These are phyloP conservation scores for Schwanniomyces yamadae DNA, from an alignment of 805 yeast genomes.

Conservation along the genomic window DNA sequence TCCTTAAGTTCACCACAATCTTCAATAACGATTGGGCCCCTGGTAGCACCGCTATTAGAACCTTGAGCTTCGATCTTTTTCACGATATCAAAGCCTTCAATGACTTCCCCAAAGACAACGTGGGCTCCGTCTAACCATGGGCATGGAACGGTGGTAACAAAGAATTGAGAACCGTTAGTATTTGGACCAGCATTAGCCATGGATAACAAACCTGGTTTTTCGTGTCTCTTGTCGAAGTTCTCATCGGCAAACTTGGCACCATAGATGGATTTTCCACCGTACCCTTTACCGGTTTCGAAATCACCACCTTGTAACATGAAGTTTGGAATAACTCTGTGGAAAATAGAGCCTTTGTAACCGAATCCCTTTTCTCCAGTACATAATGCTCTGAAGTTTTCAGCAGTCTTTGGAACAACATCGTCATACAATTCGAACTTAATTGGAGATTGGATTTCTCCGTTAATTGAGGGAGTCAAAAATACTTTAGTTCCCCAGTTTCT, in stretches of 20 bases:
- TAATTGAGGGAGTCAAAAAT: slow-evolving; percentile 55
- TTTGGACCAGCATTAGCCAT: slow-evolving; percentile 99
- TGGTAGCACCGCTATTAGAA: slow-evolving; percentile 47
- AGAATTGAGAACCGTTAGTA: slow-evolving; percentile 97
- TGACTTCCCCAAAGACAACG: slow-evolving; percentile 90
- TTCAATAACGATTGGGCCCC: slow-evolving; percentile 49
- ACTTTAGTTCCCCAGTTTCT: slow-evolving; percentile 51
- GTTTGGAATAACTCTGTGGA: slow-evolving; percentile 49
- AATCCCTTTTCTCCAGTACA: slow-evolving; percentile 56
- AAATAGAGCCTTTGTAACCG: slow-evolving; percentile 44
- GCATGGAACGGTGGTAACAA: slow-evolving; percentile 85
- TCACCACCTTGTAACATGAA: slow-evolving; percentile 53
- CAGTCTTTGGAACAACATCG: slow-evolving; percentile 92
- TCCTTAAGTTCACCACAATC: slow-evolving; percentile 50
- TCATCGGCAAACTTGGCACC: slow-evolving; percentile 78
- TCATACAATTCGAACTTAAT: slow-evolving; percentile 60
- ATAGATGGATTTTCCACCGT: slow-evolving; percentile 51
- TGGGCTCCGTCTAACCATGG: slow-evolving; percentile 93
- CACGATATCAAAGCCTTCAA: slow-evolving; percentile 79
- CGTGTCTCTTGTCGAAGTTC: slow-evolving; percentile 71
- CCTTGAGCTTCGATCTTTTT: slow-evolving; percentile 70
- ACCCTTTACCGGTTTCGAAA: slow-evolving; percentile 46
- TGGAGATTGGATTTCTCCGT: slow-evolving; percentile 46
- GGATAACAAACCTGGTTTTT: slow-evolving; percentile 76
- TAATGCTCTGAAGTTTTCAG: slow-evolving; percentile 93